Evolutionary conservation across 345 rosid genomes (phyloP).

Genomic region (Ailanthus altissimus): DNA sequence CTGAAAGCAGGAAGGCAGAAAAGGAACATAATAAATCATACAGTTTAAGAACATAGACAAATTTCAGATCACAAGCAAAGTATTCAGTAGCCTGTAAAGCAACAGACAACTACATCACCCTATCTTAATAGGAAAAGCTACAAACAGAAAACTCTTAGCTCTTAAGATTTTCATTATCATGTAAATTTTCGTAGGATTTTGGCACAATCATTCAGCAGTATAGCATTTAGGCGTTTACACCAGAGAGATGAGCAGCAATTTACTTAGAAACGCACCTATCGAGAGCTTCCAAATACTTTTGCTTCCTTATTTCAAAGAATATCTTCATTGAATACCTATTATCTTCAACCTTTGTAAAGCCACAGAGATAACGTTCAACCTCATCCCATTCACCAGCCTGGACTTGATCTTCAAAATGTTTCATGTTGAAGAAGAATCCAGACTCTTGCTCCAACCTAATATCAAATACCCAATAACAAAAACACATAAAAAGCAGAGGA

Average conservation of each 20-base stretch:
- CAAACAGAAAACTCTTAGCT: not conserved
- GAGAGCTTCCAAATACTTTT: conserved; percentile 85
- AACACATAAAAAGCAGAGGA: not conserved
- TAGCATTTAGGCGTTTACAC: not conserved
- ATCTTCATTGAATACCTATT: conserved; percentile 86
- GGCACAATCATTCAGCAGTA: not conserved
- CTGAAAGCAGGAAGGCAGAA: conserved; percentile 36
- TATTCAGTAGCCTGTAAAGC: not conserved
- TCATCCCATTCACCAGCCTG: conserved; percentile 89
- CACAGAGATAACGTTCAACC: conserved; percentile 73
- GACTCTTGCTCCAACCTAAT: conserved; percentile 79
- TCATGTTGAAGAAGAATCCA: conserved; percentile 76
- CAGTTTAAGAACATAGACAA: conserved; percentile 5
- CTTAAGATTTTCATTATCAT: not conserved
- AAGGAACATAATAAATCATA: conserved; percentile 17
- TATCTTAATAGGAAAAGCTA: conserved; percentile 1
- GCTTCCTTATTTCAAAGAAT: conserved; percentile 89
- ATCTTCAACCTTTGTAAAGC: conserved; percentile 91
- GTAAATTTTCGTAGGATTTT: conserved; percentile 1
- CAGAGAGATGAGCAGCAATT: not conserved
- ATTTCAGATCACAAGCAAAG: not conserved
- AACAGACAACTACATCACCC: conserved; percentile 5
- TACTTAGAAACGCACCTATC: conserved; percentile 49
- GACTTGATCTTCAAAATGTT: conserved; percentile 75
- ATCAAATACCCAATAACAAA: conserved; percentile 2